These are phyloP conservation scores for Fusarium keratoplasticum DNA, from an alignment of 2,329 filamentous ascomycete genomes.

Conservation along the genomic window DNA sequence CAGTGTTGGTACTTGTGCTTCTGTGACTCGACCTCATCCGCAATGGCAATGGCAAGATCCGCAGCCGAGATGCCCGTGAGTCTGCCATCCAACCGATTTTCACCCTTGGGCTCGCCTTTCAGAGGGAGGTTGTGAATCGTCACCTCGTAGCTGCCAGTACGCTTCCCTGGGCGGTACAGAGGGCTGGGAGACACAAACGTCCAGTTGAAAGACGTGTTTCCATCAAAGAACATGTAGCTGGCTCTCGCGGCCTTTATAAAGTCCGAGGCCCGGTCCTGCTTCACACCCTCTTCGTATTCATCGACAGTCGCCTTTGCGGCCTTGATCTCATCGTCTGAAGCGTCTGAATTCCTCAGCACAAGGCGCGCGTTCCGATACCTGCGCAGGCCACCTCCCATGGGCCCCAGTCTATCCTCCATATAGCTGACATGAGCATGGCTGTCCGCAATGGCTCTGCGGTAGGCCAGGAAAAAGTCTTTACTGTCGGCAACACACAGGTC, in stretches of 20 bases:
- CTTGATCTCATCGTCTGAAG: not conserved
- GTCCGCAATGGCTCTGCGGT: slow-evolving; percentile 12
- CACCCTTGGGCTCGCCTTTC: not conserved
- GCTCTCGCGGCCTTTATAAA: slow-evolving; percentile 14
- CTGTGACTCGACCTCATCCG: slow-evolving; percentile 19
- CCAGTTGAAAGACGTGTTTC: slow-evolving; percentile 20
- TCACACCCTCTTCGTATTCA: not conserved
- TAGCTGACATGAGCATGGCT: slow-evolving; percentile 20
- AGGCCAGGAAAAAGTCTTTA: slow-evolving; percentile 9
- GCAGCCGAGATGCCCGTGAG: slow-evolving; percentile 12
- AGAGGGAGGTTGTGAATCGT: slow-evolving; percentile 6
- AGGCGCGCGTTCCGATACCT: slow-evolving; percentile 3
- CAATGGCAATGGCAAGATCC: slow-evolving; percentile 21
- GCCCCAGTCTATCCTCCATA: slow-evolving; percentile 17
- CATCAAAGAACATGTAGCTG: slow-evolving; percentile 15
- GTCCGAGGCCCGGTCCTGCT: not conserved
- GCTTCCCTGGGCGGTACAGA: slow-evolving; percentile 14
- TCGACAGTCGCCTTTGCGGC: not conserved
- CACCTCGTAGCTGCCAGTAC: slow-evolving; percentile 9
- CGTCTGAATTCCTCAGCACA: not conserved
- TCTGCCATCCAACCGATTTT: not conserved
- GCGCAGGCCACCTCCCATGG: not conserved
- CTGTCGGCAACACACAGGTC: not conserved
- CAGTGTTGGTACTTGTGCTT: not conserved
- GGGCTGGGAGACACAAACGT: slow-evolving; percentile 15